Percentiles rank a stretch among this genome's conserved stretches.
These are phyloP conservation scores for Beauveria varroae DNA, from an alignment of 2,329 filamentous ascomycete genomes.

Conservation along the genomic window DNA sequence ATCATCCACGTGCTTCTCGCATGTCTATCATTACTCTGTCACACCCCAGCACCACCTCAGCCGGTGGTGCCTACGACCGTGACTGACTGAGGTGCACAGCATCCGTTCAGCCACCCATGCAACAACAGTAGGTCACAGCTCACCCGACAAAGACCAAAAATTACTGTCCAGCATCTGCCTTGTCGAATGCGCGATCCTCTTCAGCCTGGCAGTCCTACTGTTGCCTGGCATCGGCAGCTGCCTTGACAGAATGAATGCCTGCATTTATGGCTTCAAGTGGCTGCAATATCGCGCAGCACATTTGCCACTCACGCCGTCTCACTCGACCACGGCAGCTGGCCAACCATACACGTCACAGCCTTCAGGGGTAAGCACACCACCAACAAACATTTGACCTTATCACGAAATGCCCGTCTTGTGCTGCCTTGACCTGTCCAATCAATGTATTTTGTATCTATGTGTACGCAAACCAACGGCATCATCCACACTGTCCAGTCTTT, in stretches of 20 bases:
- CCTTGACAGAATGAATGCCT: background rate
- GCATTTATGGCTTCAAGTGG: background rate
- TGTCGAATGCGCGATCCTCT: background rate
- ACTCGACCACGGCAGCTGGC: background rate
- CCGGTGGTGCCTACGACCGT: background rate
- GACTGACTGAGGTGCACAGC: background rate
- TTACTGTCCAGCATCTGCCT: too few relatives aligned
- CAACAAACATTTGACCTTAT: background rate
- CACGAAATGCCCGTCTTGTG: background rate
- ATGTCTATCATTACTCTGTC: background rate
- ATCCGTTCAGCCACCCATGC: background rate
- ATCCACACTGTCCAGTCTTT: background rate
- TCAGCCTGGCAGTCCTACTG: background rate
- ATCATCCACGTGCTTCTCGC: background rate
- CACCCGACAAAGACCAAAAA: background rate
- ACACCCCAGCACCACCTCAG: background rate
- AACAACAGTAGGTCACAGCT: background rate
- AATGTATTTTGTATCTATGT: constrained; percentile 4
- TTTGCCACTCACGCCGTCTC: constrained; percentile 7
- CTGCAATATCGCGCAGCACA: constrained; percentile 1
- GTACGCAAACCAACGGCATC: background rate
- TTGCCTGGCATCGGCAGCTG: background rate
- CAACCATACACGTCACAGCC: constrained; percentile 2
- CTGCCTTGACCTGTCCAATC: background rate
- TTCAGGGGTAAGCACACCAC: constrained; percentile 5